Percentiles rank a stretch among this genome's conserved stretches.
Evolutionary conservation across 129 eudicot species (phyloP).

Genomic region (Erigeron canadensis): DNA sequence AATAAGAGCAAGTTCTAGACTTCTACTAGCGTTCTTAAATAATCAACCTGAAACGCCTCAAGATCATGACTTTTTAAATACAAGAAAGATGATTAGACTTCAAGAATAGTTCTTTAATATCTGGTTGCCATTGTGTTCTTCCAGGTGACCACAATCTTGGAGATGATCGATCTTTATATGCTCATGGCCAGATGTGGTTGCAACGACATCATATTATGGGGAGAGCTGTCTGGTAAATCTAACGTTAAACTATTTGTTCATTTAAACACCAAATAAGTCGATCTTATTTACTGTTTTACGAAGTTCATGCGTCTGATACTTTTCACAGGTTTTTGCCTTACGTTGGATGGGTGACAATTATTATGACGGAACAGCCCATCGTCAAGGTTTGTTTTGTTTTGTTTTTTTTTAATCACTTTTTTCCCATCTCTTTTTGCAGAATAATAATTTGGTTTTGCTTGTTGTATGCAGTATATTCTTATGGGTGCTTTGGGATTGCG

Average conservation of each 20-base stretch:
- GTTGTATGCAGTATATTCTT: slow-evolving; percentile 56
- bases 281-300: background rate
- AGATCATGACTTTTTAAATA: background rate
- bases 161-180: slow-evolving; percentile 94
- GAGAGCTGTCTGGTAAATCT: slow-evolving; percentile 91
- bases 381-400: slow-evolving; percentile 73
- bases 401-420: background rate
- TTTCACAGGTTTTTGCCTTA: slow-evolving; percentile 79
- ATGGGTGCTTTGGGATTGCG: slow-evolving; percentile 72
- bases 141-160: slow-evolving; percentile 94
- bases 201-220: slow-evolving; percentile 97
- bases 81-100: background rate
- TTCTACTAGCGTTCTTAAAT: background rate
- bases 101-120: background rate
- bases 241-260: background rate
- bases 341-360: slow-evolving; percentile 97
- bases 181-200: slow-evolving; percentile 92
- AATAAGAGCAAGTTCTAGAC: background rate
- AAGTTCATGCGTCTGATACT: slow-evolving; percentile 7
- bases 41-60: background rate
- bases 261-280: background rate
- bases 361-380: slow-evolving; percentile 95
- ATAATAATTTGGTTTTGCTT: slow-evolving; percentile 7
- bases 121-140: slow-evolving; percentile 20
- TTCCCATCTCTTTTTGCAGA: background rate